Evolutionary conservation across 441 rosid genomes (phyloP).

Genomic region (Lepidium campestre): DNA sequence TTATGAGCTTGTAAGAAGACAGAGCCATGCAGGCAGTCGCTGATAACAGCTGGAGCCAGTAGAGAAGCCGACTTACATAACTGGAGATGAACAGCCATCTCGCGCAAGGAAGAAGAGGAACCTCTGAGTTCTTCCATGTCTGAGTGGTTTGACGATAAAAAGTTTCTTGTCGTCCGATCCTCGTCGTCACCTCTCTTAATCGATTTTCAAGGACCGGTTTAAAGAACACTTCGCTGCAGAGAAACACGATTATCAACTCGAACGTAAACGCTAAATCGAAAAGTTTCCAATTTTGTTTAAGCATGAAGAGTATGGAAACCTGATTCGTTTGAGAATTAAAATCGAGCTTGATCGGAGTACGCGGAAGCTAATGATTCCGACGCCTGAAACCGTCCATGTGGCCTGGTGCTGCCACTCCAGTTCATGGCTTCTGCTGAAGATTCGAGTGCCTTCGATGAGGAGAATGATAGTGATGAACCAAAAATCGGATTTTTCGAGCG

Average conservation of each 20-base stretch:
- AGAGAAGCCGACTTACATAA: slow-evolving; percentile 64
- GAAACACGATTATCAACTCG: neutral
- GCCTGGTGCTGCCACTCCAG: slow-evolving; percentile 95
- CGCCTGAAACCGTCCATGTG: slow-evolving; percentile 77
- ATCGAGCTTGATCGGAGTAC: slow-evolving; percentile 47
- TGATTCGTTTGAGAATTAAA: slow-evolving; percentile 28
- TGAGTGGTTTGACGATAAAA: slow-evolving; percentile 32
- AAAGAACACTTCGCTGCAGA: slow-evolving; percentile 17
- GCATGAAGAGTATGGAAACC: neutral
- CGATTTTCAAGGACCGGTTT: slow-evolving; percentile 23
- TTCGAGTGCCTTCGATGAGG: slow-evolving; percentile 78
- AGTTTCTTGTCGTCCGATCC: slow-evolving; percentile 10
- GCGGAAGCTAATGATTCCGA: slow-evolving; percentile 67
- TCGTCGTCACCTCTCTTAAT: slow-evolving; percentile 7
- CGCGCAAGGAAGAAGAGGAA: slow-evolving; percentile 68
- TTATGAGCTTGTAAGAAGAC: slow-evolving; percentile 61
- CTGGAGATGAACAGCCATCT: slow-evolving; percentile 67
- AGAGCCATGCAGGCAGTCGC: slow-evolving; percentile 69
- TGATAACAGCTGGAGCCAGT: slow-evolving; percentile 89
- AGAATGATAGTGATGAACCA: slow-evolving; percentile 83
- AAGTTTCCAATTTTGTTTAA: neutral
- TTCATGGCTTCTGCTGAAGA: slow-evolving; percentile 89
- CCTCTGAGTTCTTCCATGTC: slow-evolving; percentile 73
- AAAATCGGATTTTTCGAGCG: slow-evolving; percentile 76
- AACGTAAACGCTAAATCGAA: neutral